These are phyloP conservation scores for Amanita subjunquillea DNA, from an alignment of 768 basidiomycete genomes.

Conservation along the genomic window DNA sequence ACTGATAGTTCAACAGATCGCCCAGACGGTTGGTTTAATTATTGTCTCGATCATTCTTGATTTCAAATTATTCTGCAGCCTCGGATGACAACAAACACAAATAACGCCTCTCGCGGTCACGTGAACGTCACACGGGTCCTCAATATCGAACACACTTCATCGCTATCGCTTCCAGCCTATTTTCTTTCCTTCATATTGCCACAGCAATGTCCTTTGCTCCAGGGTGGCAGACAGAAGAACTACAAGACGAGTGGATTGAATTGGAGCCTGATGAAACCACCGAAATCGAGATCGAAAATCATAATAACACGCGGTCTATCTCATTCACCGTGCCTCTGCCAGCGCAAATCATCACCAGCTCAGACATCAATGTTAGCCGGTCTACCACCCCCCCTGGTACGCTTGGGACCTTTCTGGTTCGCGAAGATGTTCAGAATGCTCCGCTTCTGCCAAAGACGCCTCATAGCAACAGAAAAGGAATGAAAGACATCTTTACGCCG, in stretches of 20 bases:
- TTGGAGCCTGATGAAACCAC: conserved; percentile 32
- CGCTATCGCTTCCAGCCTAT: conserved; percentile 4
- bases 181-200: neutral
- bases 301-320: conserved; percentile 43
- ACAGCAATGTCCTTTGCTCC: conserved; percentile 32
- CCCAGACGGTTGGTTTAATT: neutral
- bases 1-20: neutral
- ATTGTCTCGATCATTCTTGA: neutral
- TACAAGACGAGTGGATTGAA: conserved; percentile 89
- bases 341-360: conserved; percentile 40
- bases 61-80: neutral
- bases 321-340: conserved; percentile 51
- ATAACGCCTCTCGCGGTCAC: conserved; percentile 4
- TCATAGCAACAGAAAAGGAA: conserved; percentile 43
- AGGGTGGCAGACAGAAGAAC: conserved; percentile 83
- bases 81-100: neutral
- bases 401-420: conserved; percentile 68
- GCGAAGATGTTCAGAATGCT: conserved; percentile 49
- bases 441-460: conserved; percentile 61
- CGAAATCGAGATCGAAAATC: conserved; percentile 25
- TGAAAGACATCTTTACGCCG: conserved; percentile 82
- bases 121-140: neutral
- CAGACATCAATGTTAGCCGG: conserved; percentile 20
- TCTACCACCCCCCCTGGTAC: conserved; percentile 18
- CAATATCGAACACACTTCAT: neutral